These are phyloP conservation scores for Aplosporella prunicola DNA, from an alignment of 2,329 filamentous ascomycete genomes.

Conservation along the genomic window DNA sequence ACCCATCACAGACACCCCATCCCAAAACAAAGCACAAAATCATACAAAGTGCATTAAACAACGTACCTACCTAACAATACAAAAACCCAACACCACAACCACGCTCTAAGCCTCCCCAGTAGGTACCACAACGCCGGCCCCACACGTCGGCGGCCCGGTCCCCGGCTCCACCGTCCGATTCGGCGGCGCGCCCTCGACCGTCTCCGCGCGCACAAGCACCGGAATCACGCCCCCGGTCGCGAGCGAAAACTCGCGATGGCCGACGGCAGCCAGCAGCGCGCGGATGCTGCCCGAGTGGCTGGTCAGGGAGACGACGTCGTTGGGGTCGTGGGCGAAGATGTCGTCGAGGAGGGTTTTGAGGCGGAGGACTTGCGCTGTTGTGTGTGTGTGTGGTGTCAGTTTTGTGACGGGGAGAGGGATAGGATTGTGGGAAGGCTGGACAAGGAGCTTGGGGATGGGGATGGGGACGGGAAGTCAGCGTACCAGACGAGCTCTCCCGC, in stretches of 20 bases:
- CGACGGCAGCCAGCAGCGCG: conserved; percentile 46
- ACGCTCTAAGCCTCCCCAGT: too few species aligned
- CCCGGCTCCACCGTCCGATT: conserved; percentile 1
- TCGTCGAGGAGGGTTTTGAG: conserved; percentile 40
- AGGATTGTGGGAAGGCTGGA: neutral
- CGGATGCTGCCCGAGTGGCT: conserved; percentile 51
- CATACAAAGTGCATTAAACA: too few species aligned
- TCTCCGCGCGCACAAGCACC: conserved; percentile 53
- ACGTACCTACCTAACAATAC: too few species aligned
- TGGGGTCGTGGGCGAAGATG: conserved; percentile 41
- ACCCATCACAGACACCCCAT: too few species aligned
- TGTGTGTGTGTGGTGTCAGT: neutral
- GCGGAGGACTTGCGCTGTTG: conserved; percentile 7
- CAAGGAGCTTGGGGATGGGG: neutral
- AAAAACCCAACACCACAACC: too few species aligned
- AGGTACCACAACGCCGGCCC: too few species aligned
- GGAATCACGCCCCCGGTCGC: conserved; percentile 61
- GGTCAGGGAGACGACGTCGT: conserved; percentile 44
- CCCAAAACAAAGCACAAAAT: too few species aligned
- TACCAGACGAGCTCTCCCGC: conserved; percentile 8
- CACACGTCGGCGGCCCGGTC: conserved; percentile 3
- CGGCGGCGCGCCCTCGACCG: conserved; percentile 15
- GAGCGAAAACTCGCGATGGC: conserved; percentile 52
- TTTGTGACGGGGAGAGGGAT: neutral
- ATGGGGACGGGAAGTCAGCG: neutral